A percentile compares a stretch with the other conserved stretches of the same genome.
Evolutionary conservation across 148 eudicot species (phyloP).

Genomic region (Tetragonia tetragonoides): DNA sequence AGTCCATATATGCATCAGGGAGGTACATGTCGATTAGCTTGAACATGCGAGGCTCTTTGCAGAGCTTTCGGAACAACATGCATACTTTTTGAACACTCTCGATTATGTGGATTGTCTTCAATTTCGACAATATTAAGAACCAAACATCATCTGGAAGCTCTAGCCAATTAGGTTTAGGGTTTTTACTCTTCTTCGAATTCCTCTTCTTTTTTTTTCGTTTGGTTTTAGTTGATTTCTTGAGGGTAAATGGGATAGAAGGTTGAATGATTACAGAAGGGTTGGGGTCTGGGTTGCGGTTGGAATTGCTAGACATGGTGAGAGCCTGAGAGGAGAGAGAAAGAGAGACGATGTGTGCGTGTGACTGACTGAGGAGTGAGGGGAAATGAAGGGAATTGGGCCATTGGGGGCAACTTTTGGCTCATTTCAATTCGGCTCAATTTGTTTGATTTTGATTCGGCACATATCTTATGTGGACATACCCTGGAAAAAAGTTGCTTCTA

Average conservation of each 20-base stretch:
- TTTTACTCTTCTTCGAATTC: not conserved
- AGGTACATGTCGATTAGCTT: slow-evolving; percentile 34
- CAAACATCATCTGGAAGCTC: slow-evolving; percentile 24
- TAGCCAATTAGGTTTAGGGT: slow-evolving; percentile 20
- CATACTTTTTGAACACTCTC: slow-evolving; percentile 27
- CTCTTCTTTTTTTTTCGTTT: too few relatives aligned
- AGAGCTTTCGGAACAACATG: slow-evolving; percentile 28
- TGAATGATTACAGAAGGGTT: not conserved
- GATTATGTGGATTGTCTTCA: slow-evolving; percentile 20
- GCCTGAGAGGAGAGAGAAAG: not conserved
- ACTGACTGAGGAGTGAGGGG: too few relatives aligned
- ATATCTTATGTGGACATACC: too few relatives aligned
- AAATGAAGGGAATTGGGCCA: too few relatives aligned
- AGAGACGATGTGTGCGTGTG: not conserved
- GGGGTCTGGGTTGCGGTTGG: slow-evolving; percentile 17
- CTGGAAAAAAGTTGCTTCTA: too few relatives aligned
- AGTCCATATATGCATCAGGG: slow-evolving; percentile 9
- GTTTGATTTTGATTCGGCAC: too few relatives aligned
- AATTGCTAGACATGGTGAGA: not conserved
- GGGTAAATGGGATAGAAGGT: slow-evolving; percentile 1
- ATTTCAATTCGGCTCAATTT: too few relatives aligned
- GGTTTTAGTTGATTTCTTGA: too few relatives aligned
- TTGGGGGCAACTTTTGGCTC: too few relatives aligned
- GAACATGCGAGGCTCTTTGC: slow-evolving; percentile 57
- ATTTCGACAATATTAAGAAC: slow-evolving; percentile 17